Percentiles rank a stretch among this genome's conserved stretches.
phyloP scores from a whole-genome alignment of 2,329 filamentous ascomycete genomes.

The Pleomassaria siparia region DNA sequence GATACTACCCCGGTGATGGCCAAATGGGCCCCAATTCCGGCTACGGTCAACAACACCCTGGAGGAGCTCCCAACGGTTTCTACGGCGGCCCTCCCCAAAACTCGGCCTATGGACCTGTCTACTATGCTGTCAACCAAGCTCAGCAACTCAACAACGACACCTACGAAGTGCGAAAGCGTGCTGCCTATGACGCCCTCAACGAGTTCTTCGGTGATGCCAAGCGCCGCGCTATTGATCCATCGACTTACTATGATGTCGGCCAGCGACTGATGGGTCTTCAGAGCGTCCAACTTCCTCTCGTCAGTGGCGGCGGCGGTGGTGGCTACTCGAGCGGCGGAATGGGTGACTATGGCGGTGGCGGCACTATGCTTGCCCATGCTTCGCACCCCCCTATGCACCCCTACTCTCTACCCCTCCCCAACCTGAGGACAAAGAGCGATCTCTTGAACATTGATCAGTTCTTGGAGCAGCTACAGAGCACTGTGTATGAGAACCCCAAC shows the following conservation, averaged over 20 bases:
- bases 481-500: slow-evolving; percentile 89
- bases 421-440: slow-evolving; percentile 89
- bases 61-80: slow-evolving; percentile 48
- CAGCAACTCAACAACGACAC: slow-evolving; percentile 67
- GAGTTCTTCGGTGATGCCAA: slow-evolving; percentile 95
- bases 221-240: slow-evolving; percentile 84
- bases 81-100: slow-evolving; percentile 56
- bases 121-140: slow-evolving; percentile 71
- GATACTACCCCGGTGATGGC: slow-evolving; percentile 50
- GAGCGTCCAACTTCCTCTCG: slow-evolving; percentile 57
- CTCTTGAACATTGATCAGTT: slow-evolving; percentile 92
- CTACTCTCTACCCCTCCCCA: slow-evolving; percentile 87
- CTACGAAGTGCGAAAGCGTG: slow-evolving; percentile 76
- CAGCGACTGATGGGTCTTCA: slow-evolving; percentile 84
- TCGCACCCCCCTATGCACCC: slow-evolving; percentile 67
- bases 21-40: slow-evolving; percentile 37
- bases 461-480: slow-evolving; percentile 92
- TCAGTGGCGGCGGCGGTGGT: slow-evolving; percentile 33
- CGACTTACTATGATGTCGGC: slow-evolving; percentile 87
- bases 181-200: slow-evolving; percentile 80
- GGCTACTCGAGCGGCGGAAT: slow-evolving; percentile 39
- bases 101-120: slow-evolving; percentile 68
- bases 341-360: slow-evolving; percentile 56
- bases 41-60: slow-evolving; percentile 56
- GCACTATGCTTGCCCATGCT: slow-evolving; percentile 57